phyloP scores from a whole-genome alignment of 495 filamentous ascomycete genomes.

The Penicillium chermesinum region DNA sequence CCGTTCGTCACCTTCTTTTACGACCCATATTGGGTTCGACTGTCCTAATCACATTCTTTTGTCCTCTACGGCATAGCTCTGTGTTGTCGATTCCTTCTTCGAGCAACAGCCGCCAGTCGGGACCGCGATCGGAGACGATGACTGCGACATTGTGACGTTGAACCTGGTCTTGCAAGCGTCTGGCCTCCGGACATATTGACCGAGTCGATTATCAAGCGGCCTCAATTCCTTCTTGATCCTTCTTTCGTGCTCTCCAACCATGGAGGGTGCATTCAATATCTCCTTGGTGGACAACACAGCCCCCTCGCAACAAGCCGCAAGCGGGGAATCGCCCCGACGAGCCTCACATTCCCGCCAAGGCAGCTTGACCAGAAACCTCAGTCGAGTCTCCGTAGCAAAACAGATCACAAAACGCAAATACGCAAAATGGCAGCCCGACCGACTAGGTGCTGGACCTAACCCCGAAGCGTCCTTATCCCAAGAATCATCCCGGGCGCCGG shows the following conservation, averaged over 20 bases:
- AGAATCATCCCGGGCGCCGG: constrained; percentile 19
- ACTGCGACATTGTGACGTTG: neutral
- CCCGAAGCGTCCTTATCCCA: constrained; percentile 15
- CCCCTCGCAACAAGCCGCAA: constrained; percentile 21
- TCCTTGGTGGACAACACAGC: constrained; percentile 40
- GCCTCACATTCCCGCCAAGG: constrained; percentile 19
- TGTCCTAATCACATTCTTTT: neutral
- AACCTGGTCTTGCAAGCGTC: neutral
- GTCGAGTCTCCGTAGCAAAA: constrained; percentile 38
- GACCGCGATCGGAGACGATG: neutral
- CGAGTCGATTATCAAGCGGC: neutral
- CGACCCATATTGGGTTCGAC: neutral
- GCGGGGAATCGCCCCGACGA: constrained; percentile 16
- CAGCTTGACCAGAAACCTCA: constrained; percentile 28
- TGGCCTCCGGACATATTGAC: neutral
- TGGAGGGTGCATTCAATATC: constrained; percentile 26
- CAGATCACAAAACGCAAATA: constrained; percentile 54
- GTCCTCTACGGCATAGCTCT: no score
- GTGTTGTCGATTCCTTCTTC: no score
- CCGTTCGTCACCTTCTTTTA: neutral
- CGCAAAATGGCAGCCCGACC: constrained; percentile 56
- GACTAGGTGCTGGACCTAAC: constrained; percentile 29
- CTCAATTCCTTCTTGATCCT: neutral
- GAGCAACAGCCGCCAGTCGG: neutral
- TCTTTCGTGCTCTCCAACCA: constrained; percentile 4